Conservation (phyloP, 805 yeast species). For the Pichia insulana region DNA sequence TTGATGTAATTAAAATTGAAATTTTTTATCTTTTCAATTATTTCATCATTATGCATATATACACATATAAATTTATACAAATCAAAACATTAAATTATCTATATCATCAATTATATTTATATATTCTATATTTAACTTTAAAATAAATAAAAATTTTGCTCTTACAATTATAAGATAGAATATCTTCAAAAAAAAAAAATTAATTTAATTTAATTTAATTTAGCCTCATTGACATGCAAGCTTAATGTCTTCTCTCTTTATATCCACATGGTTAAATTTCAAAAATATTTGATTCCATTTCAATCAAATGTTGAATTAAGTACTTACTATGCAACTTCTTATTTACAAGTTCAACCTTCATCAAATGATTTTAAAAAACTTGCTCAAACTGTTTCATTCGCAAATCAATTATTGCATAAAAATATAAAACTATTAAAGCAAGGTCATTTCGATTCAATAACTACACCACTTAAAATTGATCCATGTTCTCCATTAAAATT, state of each 20-base stretch:
- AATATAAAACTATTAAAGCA: background rate
- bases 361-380: background rate
- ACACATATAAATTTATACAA: no score
- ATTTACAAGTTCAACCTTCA: background rate
- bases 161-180: no score
- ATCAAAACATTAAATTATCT: background rate
- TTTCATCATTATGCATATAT: no score
- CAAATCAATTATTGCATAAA: background rate
- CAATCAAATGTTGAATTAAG: background rate
- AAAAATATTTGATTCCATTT: slow-evolving; percentile 2
- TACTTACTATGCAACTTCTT: background rate
- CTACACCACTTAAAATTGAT: background rate
- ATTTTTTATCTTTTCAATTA: no score
- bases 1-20: slow-evolving; percentile 32
- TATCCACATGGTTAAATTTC: background rate
- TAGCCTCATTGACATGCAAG: no score
- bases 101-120: background rate
- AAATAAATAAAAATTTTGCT: no score
- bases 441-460: slow-evolving; percentile 1
- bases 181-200: no score
- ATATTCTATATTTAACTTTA: background rate
- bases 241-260: no score
- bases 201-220: no score
- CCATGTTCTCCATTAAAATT: slow-evolving; percentile 2
- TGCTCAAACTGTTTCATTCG: background rate